phyloP scores from a whole-genome alignment of 192 early-diverging fungal genomes.

The Coemansia sp. region DNA sequence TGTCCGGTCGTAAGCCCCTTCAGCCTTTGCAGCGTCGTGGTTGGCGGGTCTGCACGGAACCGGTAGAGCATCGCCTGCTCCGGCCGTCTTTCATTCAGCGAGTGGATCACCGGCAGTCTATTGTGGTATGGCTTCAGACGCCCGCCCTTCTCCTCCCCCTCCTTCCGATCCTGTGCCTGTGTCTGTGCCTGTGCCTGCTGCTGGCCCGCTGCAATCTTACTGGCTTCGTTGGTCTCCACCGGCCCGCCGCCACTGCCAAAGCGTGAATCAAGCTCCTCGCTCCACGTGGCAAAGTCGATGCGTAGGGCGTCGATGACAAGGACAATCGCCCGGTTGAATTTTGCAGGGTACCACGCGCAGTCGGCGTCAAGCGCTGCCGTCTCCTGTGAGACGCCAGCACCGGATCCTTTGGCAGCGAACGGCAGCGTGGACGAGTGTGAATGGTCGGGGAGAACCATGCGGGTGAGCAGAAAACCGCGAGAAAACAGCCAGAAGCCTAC shows the following conservation, averaged over 20 bases:
- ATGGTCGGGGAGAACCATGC: conserved; percentile 60
- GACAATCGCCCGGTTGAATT: conserved; percentile 63
- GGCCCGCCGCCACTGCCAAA: not conserved
- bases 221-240: not conserved
- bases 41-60: conserved; percentile 77
- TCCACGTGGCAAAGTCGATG: conserved; percentile 63
- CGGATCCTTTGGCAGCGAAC: not conserved
- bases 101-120: conserved; percentile 48
- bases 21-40: conserved; percentile 77
- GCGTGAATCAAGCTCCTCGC: conserved; percentile 29
- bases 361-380: not conserved
- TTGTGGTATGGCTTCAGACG: conserved; percentile 45
- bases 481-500: conserved; percentile 68
- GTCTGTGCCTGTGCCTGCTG: not conserved
- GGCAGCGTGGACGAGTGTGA: conserved; percentile 40
- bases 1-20: conserved; percentile 81
- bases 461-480: conserved; percentile 70
- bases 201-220: not conserved
- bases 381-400: conserved; percentile 4
- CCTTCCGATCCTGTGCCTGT: no score
- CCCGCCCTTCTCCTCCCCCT: not conserved
- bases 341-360: conserved; percentile 44
- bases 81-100: conserved; percentile 53
- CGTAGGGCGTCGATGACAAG: conserved; percentile 75
- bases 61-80: conserved; percentile 64